Evolutionary conservation across 768 basidiomycete species (phyloP).

Genomic region (Tulasnella sp.): DNA sequence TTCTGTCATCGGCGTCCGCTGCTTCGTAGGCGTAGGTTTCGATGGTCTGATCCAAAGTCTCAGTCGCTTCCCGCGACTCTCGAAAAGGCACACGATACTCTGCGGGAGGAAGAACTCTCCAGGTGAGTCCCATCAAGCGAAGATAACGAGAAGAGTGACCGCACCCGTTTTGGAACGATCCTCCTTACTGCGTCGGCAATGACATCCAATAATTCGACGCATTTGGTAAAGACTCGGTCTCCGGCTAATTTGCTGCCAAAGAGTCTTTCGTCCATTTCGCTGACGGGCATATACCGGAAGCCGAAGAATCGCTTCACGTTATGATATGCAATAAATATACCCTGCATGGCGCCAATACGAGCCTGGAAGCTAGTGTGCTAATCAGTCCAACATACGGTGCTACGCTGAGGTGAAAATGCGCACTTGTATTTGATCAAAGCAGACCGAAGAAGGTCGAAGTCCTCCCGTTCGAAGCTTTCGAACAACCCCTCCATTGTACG

Average conservation of each 20-base stretch:
- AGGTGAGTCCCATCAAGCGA: slow-evolving; percentile 7
- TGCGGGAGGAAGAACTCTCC: slow-evolving; percentile 20
- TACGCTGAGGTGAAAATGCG: slow-evolving; percentile 14
- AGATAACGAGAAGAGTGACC: slow-evolving; percentile 21
- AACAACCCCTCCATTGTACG: slow-evolving; percentile 44
- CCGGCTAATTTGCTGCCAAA: slow-evolving; percentile 57
- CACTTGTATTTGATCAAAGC: slow-evolving; percentile 92
- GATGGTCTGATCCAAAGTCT: slow-evolving; percentile 60
- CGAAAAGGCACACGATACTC: slow-evolving; percentile 50
- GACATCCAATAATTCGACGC: slow-evolving; percentile 55
- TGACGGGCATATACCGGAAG: slow-evolving; percentile 81
- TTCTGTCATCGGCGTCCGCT: slow-evolving; percentile 40
- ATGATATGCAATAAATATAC: slow-evolving; percentile 77
- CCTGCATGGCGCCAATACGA: slow-evolving; percentile 95
- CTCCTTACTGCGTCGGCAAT: slow-evolving; percentile 44
- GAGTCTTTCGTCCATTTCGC: slow-evolving; percentile 75
- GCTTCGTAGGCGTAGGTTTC: slow-evolving; percentile 25
- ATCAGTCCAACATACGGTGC: not conserved
- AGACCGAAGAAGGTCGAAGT: slow-evolving; percentile 86
- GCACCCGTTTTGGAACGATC: slow-evolving; percentile 55
- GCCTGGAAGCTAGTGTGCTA: slow-evolving; percentile 62
- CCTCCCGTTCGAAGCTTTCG: slow-evolving; percentile 85
- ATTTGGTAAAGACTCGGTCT: slow-evolving; percentile 61
- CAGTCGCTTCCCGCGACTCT: slow-evolving; percentile 41
- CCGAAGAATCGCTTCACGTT: slow-evolving; percentile 82